Percentiles rank a stretch among this genome's conserved stretches.
Evolutionary conservation across 164 flowering plant species (phyloP).

Genomic region (Magnolia kwangsiensis): DNA sequence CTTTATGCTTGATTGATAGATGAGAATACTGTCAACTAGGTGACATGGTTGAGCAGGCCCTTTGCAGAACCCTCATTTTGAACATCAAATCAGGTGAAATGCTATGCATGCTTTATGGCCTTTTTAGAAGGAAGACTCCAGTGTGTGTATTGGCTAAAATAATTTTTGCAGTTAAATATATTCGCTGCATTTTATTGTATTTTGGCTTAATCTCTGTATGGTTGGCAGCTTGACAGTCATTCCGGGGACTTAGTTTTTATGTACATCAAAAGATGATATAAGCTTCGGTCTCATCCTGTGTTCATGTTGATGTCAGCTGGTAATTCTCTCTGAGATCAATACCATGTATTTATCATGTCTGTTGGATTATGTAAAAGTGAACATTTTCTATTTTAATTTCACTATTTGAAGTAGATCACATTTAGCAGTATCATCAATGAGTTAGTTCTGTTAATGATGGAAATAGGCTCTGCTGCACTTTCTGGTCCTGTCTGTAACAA

Average conservation of each 20-base stretch:
- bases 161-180: slow-evolving; percentile 9
- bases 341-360: slow-evolving; percentile 24
- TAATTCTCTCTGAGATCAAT: slow-evolving; percentile 19
- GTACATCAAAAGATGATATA: slow-evolving; percentile 29
- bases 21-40: slow-evolving; percentile 56
- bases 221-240: slow-evolving; percentile 45
- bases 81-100: slow-evolving; percentile 57
- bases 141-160: slow-evolving; percentile 17
- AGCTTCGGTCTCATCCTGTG: slow-evolving; percentile 28
- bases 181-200: slow-evolving; percentile 14
- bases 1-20: slow-evolving; percentile 79
- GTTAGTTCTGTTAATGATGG: neutral
- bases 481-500: neutral
- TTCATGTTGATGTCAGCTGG: slow-evolving; percentile 31
- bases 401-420: neutral
- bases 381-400: neutral
- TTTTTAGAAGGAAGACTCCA: slow-evolving; percentile 15
- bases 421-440: slow-evolving; percentile 1
- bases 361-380: slow-evolving; percentile 6
- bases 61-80: slow-evolving; percentile 42
- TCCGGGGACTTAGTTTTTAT: slow-evolving; percentile 29
- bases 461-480: neutral
- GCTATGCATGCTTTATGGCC: slow-evolving; percentile 12
- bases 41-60: slow-evolving; percentile 75
- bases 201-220: slow-evolving; percentile 28